Evolutionary conservation across 169 alveolate species (phyloP).

Genomic region (Perkinsus marinus): DNA sequence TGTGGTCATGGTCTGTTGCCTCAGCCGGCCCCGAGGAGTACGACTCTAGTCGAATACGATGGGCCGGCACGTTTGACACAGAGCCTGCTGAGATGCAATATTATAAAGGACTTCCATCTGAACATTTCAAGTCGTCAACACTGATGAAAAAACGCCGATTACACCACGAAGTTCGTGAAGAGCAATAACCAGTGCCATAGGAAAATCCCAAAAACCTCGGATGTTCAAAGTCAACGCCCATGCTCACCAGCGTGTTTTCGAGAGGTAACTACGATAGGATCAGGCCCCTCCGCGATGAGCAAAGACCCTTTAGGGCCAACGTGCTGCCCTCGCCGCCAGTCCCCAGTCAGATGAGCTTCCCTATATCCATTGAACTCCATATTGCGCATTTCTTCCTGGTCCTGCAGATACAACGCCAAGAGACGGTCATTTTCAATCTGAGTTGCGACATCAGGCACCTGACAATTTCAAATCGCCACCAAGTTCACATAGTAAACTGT

Average conservation of each 20-base stretch:
- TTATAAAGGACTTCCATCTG: too few species aligned
- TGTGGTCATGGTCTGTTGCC: background rate
- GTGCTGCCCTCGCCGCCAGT: too few species aligned
- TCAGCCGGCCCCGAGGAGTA: background rate
- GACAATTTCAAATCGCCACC: too few species aligned
- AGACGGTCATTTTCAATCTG: background rate
- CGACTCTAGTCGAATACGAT: background rate
- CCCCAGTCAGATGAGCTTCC: background rate
- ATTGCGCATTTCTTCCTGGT: background rate
- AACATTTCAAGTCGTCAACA: too few species aligned
- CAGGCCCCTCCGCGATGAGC: background rate
- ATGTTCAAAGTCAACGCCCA: too few species aligned
- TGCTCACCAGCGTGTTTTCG: too few species aligned
- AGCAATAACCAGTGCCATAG: too few species aligned
- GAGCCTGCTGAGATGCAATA: background rate
- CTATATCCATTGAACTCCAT: background rate
- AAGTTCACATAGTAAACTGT: background rate
- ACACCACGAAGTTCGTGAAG: too few species aligned
- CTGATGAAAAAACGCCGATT: too few species aligned
- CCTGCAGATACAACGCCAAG: background rate
- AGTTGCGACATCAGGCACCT: background rate
- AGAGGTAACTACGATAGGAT: background rate
- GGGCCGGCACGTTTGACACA: background rate
- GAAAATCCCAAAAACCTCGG: too few species aligned
- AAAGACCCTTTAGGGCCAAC: background rate